A percentile compares a stretch with the other conserved stretches of the same genome.
These are phyloP conservation scores for Eudorina sp. DNA, from an alignment of 139 green algal species.

Conservation along the genomic window DNA sequence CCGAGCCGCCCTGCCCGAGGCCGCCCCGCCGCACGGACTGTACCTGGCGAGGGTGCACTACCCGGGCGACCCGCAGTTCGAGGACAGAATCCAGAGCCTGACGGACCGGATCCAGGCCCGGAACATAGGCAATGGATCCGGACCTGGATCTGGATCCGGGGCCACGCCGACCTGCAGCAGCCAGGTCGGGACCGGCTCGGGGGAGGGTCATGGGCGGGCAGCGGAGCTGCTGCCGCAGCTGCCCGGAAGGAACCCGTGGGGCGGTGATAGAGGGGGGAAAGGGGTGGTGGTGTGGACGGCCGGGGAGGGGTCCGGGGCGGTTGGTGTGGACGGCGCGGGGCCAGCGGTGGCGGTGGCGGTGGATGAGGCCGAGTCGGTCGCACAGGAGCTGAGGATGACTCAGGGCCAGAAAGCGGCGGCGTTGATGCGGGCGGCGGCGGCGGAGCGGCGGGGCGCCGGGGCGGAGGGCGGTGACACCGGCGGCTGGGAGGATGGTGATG, in stretches of 20 bases:
- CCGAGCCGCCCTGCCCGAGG: conserved; percentile 48
- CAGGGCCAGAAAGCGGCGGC: conserved; percentile 46
- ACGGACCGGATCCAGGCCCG: not conserved
- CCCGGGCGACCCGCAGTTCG: conserved; percentile 10
- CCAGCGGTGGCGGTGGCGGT: not conserved
- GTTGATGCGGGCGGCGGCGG: conserved; percentile 28
- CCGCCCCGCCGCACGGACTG: conserved; percentile 58
- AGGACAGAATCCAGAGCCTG: conserved; percentile 9
- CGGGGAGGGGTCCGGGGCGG: not conserved
- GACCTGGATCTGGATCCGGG: not conserved
- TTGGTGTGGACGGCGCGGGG: not conserved
- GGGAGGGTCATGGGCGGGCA: not conserved
- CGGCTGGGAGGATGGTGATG: not conserved
- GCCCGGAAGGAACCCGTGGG: too few species aligned
- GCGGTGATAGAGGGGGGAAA: not conserved
- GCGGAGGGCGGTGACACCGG: not conserved
- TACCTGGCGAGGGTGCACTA: conserved; percentile 53
- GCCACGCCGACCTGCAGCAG: not conserved
- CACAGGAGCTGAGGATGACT: conserved; percentile 15
- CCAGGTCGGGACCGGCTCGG: too few species aligned
- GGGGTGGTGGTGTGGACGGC: not conserved
- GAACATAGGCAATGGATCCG: not conserved
- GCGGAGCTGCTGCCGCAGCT: too few species aligned
- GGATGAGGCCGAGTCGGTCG: not conserved
- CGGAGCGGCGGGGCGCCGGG: not conserved